Percentiles rank a stretch among this genome's conserved stretches.
phyloP scores from a whole-genome alignment of 169 alveolate genomes.

The Eimeria praecox region DNA sequence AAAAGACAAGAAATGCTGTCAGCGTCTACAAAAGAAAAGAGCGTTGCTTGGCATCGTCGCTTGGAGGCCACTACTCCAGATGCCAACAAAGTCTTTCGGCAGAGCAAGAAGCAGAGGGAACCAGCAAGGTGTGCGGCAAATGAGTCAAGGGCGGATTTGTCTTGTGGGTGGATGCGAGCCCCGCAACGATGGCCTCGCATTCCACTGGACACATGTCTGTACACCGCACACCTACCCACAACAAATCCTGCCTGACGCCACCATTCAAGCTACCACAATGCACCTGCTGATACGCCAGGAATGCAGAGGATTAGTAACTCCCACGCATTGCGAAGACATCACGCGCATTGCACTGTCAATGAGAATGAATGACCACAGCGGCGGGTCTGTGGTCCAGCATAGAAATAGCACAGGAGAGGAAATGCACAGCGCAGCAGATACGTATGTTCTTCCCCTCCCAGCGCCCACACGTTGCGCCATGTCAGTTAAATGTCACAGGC shows the following conservation, averaged over 20 bases:
- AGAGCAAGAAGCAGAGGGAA: constrained; percentile 5
- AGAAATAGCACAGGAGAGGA: background rate
- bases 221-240: constrained; percentile 29
- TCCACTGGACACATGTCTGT: background rate
- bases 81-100: constrained; percentile 12
- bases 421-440: background rate
- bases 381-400: too few species aligned
- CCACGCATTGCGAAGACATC: constrained; percentile 44
- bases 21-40: constrained; percentile 35
- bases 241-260: background rate
- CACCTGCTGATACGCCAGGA: constrained; percentile 7
- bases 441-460: background rate
- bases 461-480: background rate
- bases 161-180: background rate
- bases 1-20: constrained; percentile 36
- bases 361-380: background rate
- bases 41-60: constrained; percentile 34
- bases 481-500: constrained; percentile 27
- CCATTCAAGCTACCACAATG: constrained; percentile 11
- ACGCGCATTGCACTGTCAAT: background rate
- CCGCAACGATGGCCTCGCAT: background rate
- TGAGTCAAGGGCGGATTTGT: background rate
- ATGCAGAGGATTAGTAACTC: constrained; percentile 11
- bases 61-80: constrained; percentile 52
- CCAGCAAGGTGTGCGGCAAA: constrained; percentile 1